Percentiles rank a stretch among this genome's conserved stretches.
phyloP scores from a whole-genome alignment of 176 grass and related monocot genomes.

The Ensete glaucum region DNA sequence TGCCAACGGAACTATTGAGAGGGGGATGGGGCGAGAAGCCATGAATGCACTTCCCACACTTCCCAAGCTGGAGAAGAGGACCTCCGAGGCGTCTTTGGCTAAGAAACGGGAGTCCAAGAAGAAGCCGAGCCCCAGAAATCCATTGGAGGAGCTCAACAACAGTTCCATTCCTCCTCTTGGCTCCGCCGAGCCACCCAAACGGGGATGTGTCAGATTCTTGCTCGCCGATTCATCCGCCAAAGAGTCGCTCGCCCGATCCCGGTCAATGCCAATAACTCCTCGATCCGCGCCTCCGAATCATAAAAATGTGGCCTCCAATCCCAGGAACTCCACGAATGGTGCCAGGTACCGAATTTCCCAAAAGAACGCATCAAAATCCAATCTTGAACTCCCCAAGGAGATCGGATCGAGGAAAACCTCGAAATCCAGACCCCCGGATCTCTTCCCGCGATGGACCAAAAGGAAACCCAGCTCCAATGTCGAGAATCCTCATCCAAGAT shows the following conservation, averaged over 20 bases:
- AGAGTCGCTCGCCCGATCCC: background rate
- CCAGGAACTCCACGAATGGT: background rate
- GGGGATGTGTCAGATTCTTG: conserved; percentile 21
- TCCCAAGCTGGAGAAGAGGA: background rate
- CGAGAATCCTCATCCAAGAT: background rate
- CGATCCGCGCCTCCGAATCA: conserved; percentile 6
- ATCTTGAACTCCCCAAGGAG: background rate
- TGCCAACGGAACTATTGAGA: conserved; percentile 3
- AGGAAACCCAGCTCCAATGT: conserved; percentile 1
- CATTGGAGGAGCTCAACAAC: background rate
- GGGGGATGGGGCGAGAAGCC: background rate
- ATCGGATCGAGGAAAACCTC: background rate
- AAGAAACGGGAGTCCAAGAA: background rate
- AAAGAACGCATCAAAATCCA: conserved; percentile 3
- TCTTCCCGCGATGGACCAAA: conserved; percentile 10
- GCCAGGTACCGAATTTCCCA: background rate
- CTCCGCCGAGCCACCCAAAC: conserved; percentile 2
- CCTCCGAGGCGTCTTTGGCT: background rate
- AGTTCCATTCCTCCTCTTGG: background rate
- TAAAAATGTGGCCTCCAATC: background rate
- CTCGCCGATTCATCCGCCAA: conserved; percentile 15
- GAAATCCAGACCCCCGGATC: background rate
- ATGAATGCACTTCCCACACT: background rate
- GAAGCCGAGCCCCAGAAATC: conserved; percentile 2
- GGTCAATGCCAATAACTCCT: background rate